These are phyloP conservation scores for Fomitopsis betulina DNA, from an alignment of 1,284 basidiomycete species.

Conservation along the genomic window DNA sequence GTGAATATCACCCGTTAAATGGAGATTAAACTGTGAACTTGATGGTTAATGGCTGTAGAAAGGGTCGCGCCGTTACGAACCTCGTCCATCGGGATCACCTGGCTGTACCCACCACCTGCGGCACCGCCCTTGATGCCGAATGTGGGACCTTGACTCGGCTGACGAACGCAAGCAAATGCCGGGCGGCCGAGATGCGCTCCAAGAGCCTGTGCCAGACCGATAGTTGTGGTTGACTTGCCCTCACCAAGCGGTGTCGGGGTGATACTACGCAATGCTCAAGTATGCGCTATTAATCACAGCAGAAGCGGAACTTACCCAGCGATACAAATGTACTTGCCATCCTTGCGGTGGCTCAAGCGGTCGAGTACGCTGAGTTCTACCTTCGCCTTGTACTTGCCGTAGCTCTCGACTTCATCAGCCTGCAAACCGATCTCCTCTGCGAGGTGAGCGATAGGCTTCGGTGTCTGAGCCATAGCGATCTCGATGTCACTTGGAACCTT, in stretches of 20 bases:
- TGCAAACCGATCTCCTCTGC: conserved; percentile 89
- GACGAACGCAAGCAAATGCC: conserved; percentile 97
- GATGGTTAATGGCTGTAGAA: neutral
- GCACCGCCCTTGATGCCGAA: conserved; percentile 99
- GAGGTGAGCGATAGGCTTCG: conserved; percentile 83
- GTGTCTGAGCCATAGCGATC: conserved; percentile 93
- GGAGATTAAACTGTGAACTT: conserved; percentile 76
- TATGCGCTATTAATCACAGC: too few relatives aligned
- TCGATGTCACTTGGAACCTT: conserved; percentile 96
- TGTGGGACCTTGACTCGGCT: conserved; percentile 97
- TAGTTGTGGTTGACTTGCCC: conserved; percentile 98
- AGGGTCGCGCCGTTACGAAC: conserved; percentile 36
- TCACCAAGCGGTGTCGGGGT: conserved; percentile 98
- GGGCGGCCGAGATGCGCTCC: conserved; percentile 92
- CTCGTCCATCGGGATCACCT: conserved; percentile 99
- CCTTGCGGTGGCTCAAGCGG: conserved; percentile 78
- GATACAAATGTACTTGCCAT: conserved; percentile 97
- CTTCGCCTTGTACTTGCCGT: conserved; percentile 97
- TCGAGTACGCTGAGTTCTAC: conserved; percentile 89
- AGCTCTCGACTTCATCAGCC: conserved; percentile 87
- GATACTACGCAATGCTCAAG: conserved; percentile 50
- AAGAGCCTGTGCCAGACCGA: conserved; percentile 95
- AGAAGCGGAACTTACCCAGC: conserved; percentile 54
- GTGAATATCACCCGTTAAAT: conserved; percentile 97
- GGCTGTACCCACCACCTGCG: conserved; percentile 97